Conservation (phyloP, 345 rosid genomes). For the Eucalyptus leucophloia region DNA sequence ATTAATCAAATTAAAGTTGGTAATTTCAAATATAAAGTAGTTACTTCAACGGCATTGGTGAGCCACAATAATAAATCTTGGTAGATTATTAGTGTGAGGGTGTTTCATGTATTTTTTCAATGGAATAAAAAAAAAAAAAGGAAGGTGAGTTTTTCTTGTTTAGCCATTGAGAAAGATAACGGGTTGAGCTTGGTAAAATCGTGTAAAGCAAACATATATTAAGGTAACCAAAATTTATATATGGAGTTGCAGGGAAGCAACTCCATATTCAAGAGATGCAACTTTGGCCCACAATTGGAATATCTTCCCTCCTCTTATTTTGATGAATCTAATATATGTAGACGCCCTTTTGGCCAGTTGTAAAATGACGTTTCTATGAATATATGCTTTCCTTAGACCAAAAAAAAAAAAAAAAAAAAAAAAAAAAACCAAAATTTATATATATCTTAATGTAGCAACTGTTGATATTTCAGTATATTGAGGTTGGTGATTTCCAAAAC, state of each 20-base stretch:
- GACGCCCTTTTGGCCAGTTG: too few species aligned
- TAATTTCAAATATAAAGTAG: too few species aligned
- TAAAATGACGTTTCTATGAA: too few species aligned
- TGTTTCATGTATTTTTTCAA: too few species aligned
- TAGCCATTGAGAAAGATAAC: neutral
- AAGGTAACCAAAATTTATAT: neutral
- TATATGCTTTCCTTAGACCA: too few species aligned
- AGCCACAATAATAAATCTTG: neutral
- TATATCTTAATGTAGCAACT: neutral
- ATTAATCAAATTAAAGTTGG: neutral
- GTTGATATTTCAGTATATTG: neutral
- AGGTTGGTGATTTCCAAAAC: neutral
- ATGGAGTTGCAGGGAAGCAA: too few species aligned
- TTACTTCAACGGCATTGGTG: neutral
- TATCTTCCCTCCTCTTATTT: too few species aligned
- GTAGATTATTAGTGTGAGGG: neutral
- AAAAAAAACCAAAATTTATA: neutral
- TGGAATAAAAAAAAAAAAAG: too few species aligned
- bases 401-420: too few species aligned
- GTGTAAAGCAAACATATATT: neutral
- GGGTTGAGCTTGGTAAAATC: neutral
- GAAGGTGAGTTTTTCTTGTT: neutral
- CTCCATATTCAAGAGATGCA: too few species aligned
- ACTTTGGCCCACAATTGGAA: too few species aligned
- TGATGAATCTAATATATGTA: too few species aligned